Evolutionary conservation across 176 grass and related monocot species (phyloP), one percentile per base, ranked within the genome.

Genomic region (Microstegium vimineum): DNA sequence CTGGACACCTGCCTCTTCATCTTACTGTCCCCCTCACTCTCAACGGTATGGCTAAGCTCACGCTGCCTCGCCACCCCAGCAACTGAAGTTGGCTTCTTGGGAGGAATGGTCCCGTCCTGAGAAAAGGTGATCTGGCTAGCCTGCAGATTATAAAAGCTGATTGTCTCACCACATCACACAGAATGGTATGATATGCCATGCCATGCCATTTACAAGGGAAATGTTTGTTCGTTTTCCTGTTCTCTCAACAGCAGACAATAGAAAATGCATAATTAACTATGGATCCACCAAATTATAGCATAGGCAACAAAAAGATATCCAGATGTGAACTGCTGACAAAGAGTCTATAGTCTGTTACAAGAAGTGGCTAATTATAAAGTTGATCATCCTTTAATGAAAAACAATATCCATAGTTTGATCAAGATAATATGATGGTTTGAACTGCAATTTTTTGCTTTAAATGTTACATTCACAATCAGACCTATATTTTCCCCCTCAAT

Each of bases 101-200:
- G 84, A 66, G 94, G 84, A 74, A 91, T 40, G 65, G 57, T 89
- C 49, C 82, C 86, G 22, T 93, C 90, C 76, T 97, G 88, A 57
- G 73, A 77, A 30, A 97, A 97, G 11, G 83, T 91, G 66, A 97
- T 93, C 83, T 97, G 94, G 83, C 94, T 97, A 28, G 92, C 74
- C 92, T 97, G 84, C 75, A 89, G 57, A 34, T 80, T 76, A 90
- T 28, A 78, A 27, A 59, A 60, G 6, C 2, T 10, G 27, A 34
- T 49, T 63, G 5, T 82, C 20, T 70, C 11, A 49, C 25, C 14
- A 69, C 45, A 76, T 30, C 35, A 45, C 27, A 28, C 20, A 56
- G 10, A 12, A 59, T 36, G 32, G 33, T 31, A 8, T 40, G 40
- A 31, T 25, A 26, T n/a, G 1, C n/a, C n/a, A n/a, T n/a, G n/a